These are phyloP conservation scores for Blastocladiella britannica DNA, from an alignment of 192 early-diverging fungal genomes.

Conservation along the genomic window DNA sequence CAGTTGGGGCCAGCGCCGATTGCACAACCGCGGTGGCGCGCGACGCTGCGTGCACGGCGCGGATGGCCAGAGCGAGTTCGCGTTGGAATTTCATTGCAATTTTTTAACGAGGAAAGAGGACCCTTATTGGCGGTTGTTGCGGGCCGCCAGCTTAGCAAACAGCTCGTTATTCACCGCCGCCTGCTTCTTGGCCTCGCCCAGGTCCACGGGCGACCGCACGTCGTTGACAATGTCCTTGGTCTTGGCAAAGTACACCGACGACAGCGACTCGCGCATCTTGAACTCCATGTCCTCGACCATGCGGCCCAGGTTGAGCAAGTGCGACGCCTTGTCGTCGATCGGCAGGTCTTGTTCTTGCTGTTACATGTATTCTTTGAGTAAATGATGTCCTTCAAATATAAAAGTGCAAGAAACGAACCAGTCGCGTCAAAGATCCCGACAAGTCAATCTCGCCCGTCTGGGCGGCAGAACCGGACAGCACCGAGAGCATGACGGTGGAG, in stretches of 20 bases:
- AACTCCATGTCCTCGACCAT: conserved; percentile 98
- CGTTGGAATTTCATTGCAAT: too few relatives aligned
- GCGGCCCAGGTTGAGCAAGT: conserved; percentile 82
- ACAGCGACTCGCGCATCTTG: conserved; percentile 83
- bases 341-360: conserved; percentile 56
- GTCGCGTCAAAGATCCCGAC: conserved; percentile 79
- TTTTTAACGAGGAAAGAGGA: too few relatives aligned
- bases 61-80: conserved; percentile 67
- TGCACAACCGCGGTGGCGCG: conserved; percentile 83
- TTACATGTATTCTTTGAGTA: background rate
- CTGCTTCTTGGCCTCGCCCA: conserved; percentile 54
- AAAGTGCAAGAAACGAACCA: conserved; percentile 24
- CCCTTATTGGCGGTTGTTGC: conserved; percentile 9
- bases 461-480: conserved; percentile 36
- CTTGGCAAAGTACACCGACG: conserved; percentile 95
- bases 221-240: conserved; percentile 94
- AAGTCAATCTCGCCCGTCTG: conserved; percentile 58
- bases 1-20: conserved; percentile 45
- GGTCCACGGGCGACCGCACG: conserved; percentile 51
- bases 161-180: conserved; percentile 61
- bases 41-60: conserved; percentile 70
- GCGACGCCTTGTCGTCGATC: conserved; percentile 47
- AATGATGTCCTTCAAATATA: background rate
- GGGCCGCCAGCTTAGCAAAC: conserved; percentile 42
- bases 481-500: conserved; percentile 86